These are phyloP conservation scores for Inga laurina DNA, from an alignment of 306 rosid genomes.

Conservation along the genomic window DNA sequence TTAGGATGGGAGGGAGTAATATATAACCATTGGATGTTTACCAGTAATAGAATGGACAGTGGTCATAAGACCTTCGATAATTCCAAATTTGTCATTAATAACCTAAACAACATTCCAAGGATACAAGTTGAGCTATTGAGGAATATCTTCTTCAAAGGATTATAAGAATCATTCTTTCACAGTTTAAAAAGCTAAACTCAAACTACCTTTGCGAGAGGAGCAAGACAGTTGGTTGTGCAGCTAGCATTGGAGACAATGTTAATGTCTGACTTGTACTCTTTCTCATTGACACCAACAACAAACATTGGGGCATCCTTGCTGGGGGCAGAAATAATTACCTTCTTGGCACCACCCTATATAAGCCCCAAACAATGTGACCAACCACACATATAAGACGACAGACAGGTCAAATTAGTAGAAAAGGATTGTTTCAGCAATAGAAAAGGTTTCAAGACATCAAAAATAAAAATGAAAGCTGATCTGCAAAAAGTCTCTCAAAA, in stretches of 20 bases:
- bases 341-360: conserved; percentile 87
- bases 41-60: conserved; percentile 80
- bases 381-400: background rate
- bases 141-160: background rate
- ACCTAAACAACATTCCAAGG: conserved; percentile 44
- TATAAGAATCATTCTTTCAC: background rate
- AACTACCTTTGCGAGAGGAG: conserved; percentile 85
- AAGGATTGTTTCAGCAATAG: background rate
- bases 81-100: conserved; percentile 70
- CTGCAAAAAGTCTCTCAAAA: background rate
- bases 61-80: conserved; percentile 80
- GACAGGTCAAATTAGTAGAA: background rate
- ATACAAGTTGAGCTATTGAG: background rate
- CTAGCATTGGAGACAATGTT: conserved; percentile 81
- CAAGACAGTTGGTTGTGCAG: conserved; percentile 91
- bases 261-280: conserved; percentile 72
- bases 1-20: too few relatives aligned
- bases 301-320: conserved; percentile 96
- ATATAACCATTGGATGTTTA: conserved; percentile 23
- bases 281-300: conserved; percentile 94
- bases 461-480: background rate
- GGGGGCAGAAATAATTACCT: conserved; percentile 92
- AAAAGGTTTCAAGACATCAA: background rate
- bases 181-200: background rate
- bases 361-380: background rate